Conservation (phyloP, 2,329 filamentous ascomycete genomes). For the Fusarium solani-melongenae region DNA sequence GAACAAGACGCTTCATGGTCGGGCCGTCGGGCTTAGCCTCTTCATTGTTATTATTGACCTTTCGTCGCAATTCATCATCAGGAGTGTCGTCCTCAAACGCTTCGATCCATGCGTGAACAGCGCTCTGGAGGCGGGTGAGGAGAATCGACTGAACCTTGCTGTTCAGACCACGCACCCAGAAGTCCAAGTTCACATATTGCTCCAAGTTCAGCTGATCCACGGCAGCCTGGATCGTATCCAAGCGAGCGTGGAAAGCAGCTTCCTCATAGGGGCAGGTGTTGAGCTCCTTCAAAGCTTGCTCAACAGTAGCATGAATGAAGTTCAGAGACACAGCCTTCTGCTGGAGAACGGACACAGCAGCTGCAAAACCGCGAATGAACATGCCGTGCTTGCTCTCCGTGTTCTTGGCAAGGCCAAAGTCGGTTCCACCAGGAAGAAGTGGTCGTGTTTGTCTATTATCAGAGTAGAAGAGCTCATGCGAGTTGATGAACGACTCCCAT, state of each 20-base stretch:
- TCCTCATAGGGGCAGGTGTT: constrained; percentile 86
- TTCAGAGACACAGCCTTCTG: constrained; percentile 84
- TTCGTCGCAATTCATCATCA: constrained; percentile 65
- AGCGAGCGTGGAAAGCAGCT: constrained; percentile 79
- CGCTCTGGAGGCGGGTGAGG: constrained; percentile 82
- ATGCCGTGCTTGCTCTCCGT: constrained; percentile 94
- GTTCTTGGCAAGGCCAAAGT: constrained; percentile 61
- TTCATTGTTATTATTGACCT: constrained; percentile 57
- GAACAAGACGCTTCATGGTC: constrained; percentile 77
- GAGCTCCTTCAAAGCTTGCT: constrained; percentile 85
- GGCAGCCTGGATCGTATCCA: constrained; percentile 88
- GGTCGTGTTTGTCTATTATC: constrained; percentile 59
- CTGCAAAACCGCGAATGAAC: constrained; percentile 93
- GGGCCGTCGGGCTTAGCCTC: constrained; percentile 65
- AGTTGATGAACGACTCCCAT: constrained; percentile 98
- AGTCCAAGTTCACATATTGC: constrained; percentile 91
- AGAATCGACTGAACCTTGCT: constrained; percentile 83
- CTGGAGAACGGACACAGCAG: constrained; percentile 87
- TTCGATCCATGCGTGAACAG: constrained; percentile 87
- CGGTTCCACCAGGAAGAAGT: constrained; percentile 51
- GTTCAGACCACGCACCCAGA: constrained; percentile 92
- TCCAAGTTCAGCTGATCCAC: constrained; percentile 98
- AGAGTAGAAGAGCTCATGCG: constrained; percentile 85
- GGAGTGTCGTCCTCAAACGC: constrained; percentile 77
- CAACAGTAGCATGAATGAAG: constrained; percentile 81